Percentiles rank a stretch among this genome's conserved stretches.
Evolutionary conservation across 208 protist genomes (phyloP).

Genomic region (Sergeia podlipaevii): DNA sequence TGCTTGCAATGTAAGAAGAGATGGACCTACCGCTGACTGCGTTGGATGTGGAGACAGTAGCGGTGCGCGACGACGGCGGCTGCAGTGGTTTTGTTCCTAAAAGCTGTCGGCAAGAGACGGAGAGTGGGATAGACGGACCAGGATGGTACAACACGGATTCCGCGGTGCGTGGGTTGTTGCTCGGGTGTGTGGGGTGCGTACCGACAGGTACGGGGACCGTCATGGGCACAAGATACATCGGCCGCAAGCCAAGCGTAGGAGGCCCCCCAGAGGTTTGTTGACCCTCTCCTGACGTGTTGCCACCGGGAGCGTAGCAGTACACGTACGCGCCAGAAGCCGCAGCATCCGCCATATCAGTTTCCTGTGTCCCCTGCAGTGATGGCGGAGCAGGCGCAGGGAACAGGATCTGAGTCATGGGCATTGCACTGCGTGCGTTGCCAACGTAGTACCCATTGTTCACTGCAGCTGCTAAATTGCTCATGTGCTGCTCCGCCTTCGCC

Average conservation of each 20-base stretch:
- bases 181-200: slow-evolving; percentile 13
- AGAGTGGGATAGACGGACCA: not conserved
- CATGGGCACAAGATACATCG: slow-evolving; percentile 41
- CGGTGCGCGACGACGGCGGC: not conserved
- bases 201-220: slow-evolving; percentile 20
- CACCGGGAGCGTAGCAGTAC: not conserved
- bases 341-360: not conserved
- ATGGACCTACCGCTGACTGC: no score
- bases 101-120: not conserved
- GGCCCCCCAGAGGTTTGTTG: not conserved
- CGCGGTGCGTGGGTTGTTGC: not conserved
- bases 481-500: not conserved
- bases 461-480: not conserved
- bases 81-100: not conserved
- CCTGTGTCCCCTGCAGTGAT: not conserved
- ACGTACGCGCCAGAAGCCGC: not conserved
- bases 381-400: slow-evolving; percentile 23
- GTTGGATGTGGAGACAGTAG: not conserved
- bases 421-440: not conserved
- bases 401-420: slow-evolving; percentile 45
- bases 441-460: not conserved
- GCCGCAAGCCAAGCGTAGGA: slow-evolving; percentile 8
- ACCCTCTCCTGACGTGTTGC: not conserved
- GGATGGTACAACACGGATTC: not conserved
- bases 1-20: no score